Conservation (phyloP, 2,329 filamentous ascomycete species). For the Microcera coccophila region DNA sequence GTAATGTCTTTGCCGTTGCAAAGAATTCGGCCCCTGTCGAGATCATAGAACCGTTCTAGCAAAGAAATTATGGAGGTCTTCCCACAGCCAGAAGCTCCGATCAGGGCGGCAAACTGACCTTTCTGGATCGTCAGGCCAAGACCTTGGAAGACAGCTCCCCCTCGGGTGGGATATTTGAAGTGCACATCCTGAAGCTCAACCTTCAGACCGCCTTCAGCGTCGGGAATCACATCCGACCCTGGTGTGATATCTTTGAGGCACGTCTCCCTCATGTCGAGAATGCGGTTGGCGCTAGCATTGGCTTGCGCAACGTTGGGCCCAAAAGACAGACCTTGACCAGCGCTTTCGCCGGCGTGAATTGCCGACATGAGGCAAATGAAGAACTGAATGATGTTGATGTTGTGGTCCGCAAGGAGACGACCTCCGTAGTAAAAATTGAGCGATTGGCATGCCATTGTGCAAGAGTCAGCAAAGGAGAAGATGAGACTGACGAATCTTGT, state of each 20-base stretch:
- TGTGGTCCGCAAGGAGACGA: conserved; percentile 49
- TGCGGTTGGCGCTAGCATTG: conserved; percentile 56
- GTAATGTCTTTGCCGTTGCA: conserved; percentile 60
- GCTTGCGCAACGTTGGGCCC: conserved; percentile 61
- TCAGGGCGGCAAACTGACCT: conserved; percentile 67
- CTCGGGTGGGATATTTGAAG: conserved; percentile 59
- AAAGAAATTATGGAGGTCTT: conserved; percentile 69
- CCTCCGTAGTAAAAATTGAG: conserved; percentile 66
- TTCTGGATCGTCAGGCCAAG: conserved; percentile 62
- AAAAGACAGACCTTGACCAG: conserved; percentile 65
- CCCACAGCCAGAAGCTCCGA: conserved; percentile 66
- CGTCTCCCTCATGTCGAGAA: conserved; percentile 49
- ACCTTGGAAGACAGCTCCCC: conserved; percentile 54
- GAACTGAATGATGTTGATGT: conserved; percentile 47
- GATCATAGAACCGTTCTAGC: conserved; percentile 66
- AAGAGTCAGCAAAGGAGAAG: conserved; percentile 66
- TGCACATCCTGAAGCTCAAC: conserved; percentile 55
- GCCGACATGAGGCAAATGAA: conserved; percentile 62
- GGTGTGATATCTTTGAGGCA: conserved; percentile 34
- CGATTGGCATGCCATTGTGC: conserved; percentile 60
- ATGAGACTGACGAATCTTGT: conserved; percentile 60
- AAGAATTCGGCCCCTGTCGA: conserved; percentile 59
- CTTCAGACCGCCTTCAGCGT: conserved; percentile 47
- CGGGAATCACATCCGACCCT: conserved; percentile 36
- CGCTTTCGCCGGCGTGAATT: conserved; percentile 63